phyloP scores from a whole-genome alignment of 2,329 filamentous ascomycete species.

The Fusarium sambucinum region DNA sequence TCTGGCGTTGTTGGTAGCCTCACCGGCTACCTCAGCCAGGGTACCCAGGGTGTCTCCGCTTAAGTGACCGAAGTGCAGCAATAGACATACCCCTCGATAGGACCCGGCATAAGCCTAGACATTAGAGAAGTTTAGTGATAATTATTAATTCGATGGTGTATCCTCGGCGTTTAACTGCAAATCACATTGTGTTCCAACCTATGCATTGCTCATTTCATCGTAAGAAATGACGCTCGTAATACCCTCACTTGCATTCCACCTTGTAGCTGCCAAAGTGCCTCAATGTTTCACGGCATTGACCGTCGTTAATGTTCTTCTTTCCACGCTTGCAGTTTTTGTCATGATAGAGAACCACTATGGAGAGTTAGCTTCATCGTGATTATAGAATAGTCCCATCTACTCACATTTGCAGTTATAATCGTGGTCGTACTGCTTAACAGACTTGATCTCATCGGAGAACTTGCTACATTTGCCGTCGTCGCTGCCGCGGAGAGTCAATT shows the following conservation, averaged over 20 bases:
- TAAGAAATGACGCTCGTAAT: not conserved
- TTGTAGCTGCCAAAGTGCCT: constrained; percentile 22
- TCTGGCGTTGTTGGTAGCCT: constrained; percentile 6
- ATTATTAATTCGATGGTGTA: constrained; percentile 20
- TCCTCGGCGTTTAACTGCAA: not conserved
- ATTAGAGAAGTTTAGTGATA: constrained; percentile 14
- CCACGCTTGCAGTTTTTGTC: constrained; percentile 21
- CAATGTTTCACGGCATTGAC: constrained; percentile 6
- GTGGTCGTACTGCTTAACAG: constrained; percentile 20
- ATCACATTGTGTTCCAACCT: not conserved
- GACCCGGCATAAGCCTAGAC: constrained; percentile 14
- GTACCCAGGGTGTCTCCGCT: not conserved
- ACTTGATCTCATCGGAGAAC: constrained; percentile 7
- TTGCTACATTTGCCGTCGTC: constrained; percentile 18
- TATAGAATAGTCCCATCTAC: not conserved
- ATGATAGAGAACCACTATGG: constrained; percentile 5
- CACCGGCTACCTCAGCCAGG: constrained; percentile 18
- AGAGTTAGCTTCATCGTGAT: not conserved
- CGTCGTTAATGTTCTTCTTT: constrained; percentile 24
- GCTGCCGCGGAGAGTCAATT: constrained; percentile 10
- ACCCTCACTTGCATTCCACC: constrained; percentile 7
- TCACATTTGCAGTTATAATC: constrained; percentile 17
- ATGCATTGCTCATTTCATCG: not conserved
- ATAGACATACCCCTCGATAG: not conserved
- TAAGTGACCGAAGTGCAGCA: not conserved